phyloP scores from a whole-genome alignment of 2,329 filamentous ascomycete species.

The Aureobasidium pullulans region DNA sequence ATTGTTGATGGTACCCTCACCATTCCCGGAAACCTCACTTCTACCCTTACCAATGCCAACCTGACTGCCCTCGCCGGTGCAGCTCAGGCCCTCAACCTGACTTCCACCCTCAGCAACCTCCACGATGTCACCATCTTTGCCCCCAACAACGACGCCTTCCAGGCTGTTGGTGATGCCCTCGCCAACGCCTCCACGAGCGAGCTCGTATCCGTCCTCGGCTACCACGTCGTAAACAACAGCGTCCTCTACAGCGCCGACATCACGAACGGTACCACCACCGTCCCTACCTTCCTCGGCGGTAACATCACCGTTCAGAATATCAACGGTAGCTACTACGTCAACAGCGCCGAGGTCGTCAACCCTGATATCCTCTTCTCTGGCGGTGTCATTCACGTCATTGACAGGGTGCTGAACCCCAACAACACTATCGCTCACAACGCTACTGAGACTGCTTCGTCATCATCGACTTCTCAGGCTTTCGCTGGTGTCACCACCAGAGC shows the following conservation, averaged over 20 bases:
- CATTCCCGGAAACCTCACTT: slow-evolving; percentile 27
- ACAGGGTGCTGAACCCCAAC: slow-evolving; percentile 53
- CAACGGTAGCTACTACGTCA: slow-evolving; percentile 35
- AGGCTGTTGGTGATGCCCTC: slow-evolving; percentile 47
- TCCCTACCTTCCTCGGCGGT: slow-evolving; percentile 31
- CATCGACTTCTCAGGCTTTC: slow-evolving; percentile 46
- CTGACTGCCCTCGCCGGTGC: slow-evolving; percentile 37
- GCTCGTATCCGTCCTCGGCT: slow-evolving; percentile 49
- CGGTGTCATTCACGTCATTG: slow-evolving; percentile 46
- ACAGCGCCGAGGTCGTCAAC: slow-evolving; percentile 35
- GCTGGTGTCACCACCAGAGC: slow-evolving; percentile 42
- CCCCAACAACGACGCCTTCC: slow-evolving; percentile 54
- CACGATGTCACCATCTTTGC: slow-evolving; percentile 57
- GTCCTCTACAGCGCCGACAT: slow-evolving; percentile 40
- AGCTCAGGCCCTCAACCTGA: slow-evolving; percentile 32
- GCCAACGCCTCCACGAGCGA: slow-evolving; percentile 40
- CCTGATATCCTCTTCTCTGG: slow-evolving; percentile 37
- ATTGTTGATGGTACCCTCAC: slow-evolving; percentile 39
- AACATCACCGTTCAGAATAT: slow-evolving; percentile 34
- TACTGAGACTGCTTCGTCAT: slow-evolving; percentile 27
- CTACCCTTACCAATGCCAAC: slow-evolving; percentile 28
- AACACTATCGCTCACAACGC: slow-evolving; percentile 33
- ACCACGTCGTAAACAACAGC: slow-evolving; percentile 55
- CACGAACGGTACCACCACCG: slow-evolving; percentile 11
- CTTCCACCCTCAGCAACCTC: slow-evolving; percentile 34